Percentiles rank a stretch among this genome's conserved stretches.
Conservation (phyloP, 345 rosid species). For the Garcia nutans region DNA sequence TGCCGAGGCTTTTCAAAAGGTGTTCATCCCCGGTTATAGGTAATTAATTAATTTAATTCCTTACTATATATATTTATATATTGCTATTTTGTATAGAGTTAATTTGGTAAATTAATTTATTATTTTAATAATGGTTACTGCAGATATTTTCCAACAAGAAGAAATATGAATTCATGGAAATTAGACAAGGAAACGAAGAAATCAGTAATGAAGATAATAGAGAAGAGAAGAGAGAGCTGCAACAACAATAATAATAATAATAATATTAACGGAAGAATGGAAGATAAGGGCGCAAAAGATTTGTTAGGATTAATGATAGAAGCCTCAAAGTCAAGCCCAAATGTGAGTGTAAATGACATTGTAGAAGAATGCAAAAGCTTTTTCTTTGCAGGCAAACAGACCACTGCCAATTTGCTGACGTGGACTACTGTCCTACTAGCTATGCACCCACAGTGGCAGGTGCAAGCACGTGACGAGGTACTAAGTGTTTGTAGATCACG, state of each 20-base stretch:
- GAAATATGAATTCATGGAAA: constrained; percentile 32
- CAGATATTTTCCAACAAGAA: constrained; percentile 32
- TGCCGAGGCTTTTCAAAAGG: constrained; percentile 26
- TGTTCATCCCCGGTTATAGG: constrained; percentile 66
- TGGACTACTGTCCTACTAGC: constrained; percentile 67
- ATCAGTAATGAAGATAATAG: constrained; percentile 24
- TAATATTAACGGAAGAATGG: no score
- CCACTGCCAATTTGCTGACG: constrained; percentile 58
- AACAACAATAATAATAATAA: no score
- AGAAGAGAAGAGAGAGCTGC: constrained; percentile 10
- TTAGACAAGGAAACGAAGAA: constrained; percentile 25
- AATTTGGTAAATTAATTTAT: no score
- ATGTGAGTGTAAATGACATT: constrained; percentile 41
- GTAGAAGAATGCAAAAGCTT: constrained; percentile 71
- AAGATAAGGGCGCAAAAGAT: constrained; percentile 16
- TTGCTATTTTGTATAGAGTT: background rate
- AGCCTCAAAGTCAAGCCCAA: constrained; percentile 32
- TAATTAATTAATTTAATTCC: constrained; percentile 15
- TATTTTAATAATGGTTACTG: background rate
- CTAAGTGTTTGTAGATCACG: constrained; percentile 50
- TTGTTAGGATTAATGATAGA: constrained; percentile 32
- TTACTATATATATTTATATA: no score
- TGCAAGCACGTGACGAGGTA: constrained; percentile 64
- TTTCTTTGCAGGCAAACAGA: constrained; percentile 70
- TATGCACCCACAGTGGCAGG: constrained; percentile 61